Base-by-base conservation (phyloP, 805 yeast species). In the Cyberlindnera veronae region DNA sequence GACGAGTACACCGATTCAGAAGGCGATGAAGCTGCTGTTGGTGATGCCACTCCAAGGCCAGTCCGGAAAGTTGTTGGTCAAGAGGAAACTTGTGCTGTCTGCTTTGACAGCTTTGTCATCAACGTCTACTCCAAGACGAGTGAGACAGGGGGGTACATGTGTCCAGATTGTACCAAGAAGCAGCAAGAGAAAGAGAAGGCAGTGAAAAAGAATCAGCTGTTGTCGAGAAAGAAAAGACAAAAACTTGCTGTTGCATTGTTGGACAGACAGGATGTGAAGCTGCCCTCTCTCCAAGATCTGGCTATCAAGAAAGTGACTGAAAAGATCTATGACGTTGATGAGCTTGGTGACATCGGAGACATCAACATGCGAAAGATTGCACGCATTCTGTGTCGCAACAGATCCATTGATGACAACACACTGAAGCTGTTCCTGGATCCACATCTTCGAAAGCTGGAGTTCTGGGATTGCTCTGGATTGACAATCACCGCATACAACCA, bases 381-480 rank as follows among this genome's bases (percentile, higher is more conserved):
- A 17, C 73, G 78, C 38, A 89, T 95, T 43, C 61, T 93, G 22
- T 79, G 93, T 17, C 79, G 85, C 42, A 93, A 90, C 62, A 65
- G 99, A 38, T 83, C 93, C 0, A 66, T 93, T 34, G 77, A 82
- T 53, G 79, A 83, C 47, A 66, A 73, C 14, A 89, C 97, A 0
- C 60, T 90, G 57, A 66, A 79, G 33, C 67, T 93, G 34, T 91
- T 93, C 55, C 64, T 93, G 38, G 77, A 79, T 34, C 73, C 87
- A 0, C 69, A 72, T 13, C 58, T 79, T 35, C 73, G 63, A 40
- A 59, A 64, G 4, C 63, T 93, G 21, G 84, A 84, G 46, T 79
- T 93, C 47, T 87, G 95, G 89, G 99, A 93, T 63, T 93, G 99
- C 60, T 88, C 96, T 0, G 79, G 78, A 35, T 69, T 93, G 14